Base-by-base conservation (phyloP, 2,329 filamentous ascomycete species). In the Alternaria solani region DNA sequence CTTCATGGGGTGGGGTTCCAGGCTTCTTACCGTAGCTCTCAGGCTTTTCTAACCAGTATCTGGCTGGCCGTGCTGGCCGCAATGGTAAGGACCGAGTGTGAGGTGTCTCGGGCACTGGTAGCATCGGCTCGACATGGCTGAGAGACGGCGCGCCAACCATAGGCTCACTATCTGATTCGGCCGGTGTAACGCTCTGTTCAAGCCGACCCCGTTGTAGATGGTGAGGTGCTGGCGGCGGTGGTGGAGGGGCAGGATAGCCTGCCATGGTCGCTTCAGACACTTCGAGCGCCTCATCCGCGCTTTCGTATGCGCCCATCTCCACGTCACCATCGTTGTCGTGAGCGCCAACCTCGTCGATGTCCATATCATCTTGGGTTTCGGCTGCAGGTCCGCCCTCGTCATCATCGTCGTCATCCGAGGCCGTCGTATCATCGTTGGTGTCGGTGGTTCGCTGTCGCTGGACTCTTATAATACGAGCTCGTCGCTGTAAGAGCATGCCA, bases 11-110 rank as follows among this genome's bases (percentile, higher is more conserved):
- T 48, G 89, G 89, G 7, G 90, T 81, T 55, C 85, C 86, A 32
- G 87, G 84, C 42, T 85, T 84, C 57, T 87, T 85, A 44, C 84
- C 86, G 75, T 91, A 94, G 32, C 86, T 86, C 18, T 86, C 82
- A 7, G 94, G 93, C 36, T 90, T 93, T 69, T 93, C 90, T 36
- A 95, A 84, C 94, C 94, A 98, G 79, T 97, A 94, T 54, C 87
- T 85, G 12, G 92, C 89, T 11, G 92, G 89, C 55, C 85, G 86
- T n/a, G 87, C 85, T 11, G 86, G 84, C 48, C 80, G 80, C n/a
- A 79, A 70, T 3, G 79, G 78, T 28, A 79, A 74, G 16, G 80
- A 76, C 51, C 81, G 84, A 20, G 69, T 70, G 14, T 72, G 63
- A 6, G 93, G 94, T 0, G 95, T 98, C 74, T 90, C 91, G 5